Evolutionary conservation across 306 rosid species (phyloP).

Genomic region (Gastrolobium bilobum): DNA sequence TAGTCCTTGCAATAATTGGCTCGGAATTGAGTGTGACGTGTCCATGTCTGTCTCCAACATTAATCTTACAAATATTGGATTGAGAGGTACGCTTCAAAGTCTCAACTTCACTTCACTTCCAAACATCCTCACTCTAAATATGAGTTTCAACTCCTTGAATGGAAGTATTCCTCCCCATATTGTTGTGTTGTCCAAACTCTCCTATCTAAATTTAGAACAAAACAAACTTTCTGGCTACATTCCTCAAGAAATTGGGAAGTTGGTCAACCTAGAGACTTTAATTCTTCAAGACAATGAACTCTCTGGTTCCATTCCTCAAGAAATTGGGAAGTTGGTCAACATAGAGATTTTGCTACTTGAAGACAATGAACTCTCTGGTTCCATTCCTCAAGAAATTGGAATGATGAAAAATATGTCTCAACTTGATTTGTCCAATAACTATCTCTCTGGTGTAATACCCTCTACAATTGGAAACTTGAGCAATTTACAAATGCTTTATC

Average conservation of each 20-base stretch:
- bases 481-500: background rate
- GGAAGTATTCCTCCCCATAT: slow-evolving; percentile 38
- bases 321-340: slow-evolving; percentile 8
- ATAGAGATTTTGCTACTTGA: fast-evolving
- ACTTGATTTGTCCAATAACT: background rate
- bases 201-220: background rate
- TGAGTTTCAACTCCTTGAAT: background rate
- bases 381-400: slow-evolving; percentile 40
- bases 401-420: background rate
- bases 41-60: background rate
- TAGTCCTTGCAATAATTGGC: slow-evolving; percentile 32
- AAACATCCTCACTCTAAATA: background rate
- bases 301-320: too few relatives aligned
- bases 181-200: slow-evolving; percentile 19
- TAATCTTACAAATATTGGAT: background rate
- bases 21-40: slow-evolving; percentile 35
- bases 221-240: background rate
- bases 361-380: background rate
- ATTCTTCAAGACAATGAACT: background rate
- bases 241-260: background rate
- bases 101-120: slow-evolving; percentile 40
- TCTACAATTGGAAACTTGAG: slow-evolving; percentile 24
- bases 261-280: background rate
- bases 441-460: slow-evolving; percentile 19
- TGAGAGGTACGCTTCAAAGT: slow-evolving; percentile 41